Conservation (phyloP, 345 rosid species). For the Trapa incisa region DNA sequence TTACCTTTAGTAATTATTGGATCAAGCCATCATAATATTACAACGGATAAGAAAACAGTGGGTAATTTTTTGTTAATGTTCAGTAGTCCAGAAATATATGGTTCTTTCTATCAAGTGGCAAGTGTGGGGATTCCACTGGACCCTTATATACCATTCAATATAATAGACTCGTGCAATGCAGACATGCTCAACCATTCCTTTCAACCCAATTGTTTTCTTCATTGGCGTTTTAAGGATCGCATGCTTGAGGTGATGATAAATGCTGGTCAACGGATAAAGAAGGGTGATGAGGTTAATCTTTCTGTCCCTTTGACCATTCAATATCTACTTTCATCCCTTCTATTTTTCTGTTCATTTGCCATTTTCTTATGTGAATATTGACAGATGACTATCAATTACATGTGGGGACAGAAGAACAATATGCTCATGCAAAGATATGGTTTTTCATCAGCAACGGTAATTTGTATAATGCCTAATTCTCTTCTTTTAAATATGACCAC, state of each 20-base stretch:
- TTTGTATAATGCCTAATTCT: conserved; percentile 9
- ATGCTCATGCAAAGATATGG: conserved; percentile 83
- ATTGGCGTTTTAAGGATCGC: conserved; percentile 92
- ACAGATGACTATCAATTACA: conserved; percentile 81
- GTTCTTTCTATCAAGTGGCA: not conserved
- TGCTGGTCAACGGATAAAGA: conserved; percentile 66
- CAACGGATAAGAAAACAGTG: not conserved
- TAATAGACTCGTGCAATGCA: conserved; percentile 22
- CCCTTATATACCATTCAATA: not conserved
- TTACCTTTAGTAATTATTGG: not conserved
- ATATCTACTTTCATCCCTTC: not conserved
- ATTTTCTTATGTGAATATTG: not conserved
- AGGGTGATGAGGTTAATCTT: conserved; percentile 69
- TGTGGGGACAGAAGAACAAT: conserved; percentile 49
- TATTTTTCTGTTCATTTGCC: not conserved
- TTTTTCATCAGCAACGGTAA: conserved; percentile 82
- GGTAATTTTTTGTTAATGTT: not conserved
- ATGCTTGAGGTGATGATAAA: conserved; percentile 96
- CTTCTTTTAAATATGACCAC: not conserved
- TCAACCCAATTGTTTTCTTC: conserved; percentile 83
- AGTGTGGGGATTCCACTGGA: not conserved
- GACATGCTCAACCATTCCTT: conserved; percentile 90
- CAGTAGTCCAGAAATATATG: not conserved
- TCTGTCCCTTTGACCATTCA: conserved; percentile 2
- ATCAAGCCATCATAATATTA: not conserved